Evolutionary conservation across 2,329 filamentous ascomycete genomes (phyloP), one percentile per base, ranked within the genome.

Genomic region (Chaetomium olivaceum): DNA sequence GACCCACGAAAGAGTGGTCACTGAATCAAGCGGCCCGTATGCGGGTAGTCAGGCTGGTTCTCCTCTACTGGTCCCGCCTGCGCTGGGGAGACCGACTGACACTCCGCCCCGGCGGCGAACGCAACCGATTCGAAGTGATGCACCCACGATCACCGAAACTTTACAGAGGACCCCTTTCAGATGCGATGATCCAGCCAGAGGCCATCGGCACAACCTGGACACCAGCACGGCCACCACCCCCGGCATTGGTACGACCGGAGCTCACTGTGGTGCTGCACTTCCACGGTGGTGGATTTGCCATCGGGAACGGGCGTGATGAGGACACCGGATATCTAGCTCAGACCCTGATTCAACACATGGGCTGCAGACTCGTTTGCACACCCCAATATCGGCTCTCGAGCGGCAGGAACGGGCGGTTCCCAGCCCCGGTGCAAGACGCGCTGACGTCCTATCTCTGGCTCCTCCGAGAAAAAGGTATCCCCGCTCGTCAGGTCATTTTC

Each of bases 341-440:
- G 55, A 71, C 69, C 6, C 65, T 76, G 16, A 39, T 73, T 6
- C 48, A 63, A 5, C 71, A 73, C 48, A 70, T 70, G 58, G 72
- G 71, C 23, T 72, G 62, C 46, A 67, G 63, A 9, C 62, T 71
- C 43, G 71, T 76, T 46, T 75, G 72, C 64, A 70, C 71, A 36
- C 75, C 75, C 14, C 74, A 76, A 60, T 77, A 77, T 63, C 72
- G 74, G n/a, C 73, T 76, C 1, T 71, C 74, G 46, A 72, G 67
- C 56, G 29, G 57, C 51, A 61, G 63, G 19, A 58, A 62, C 29
- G 70, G 71, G 1, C 69, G 68, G 16, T 77, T 76, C 62, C 75
- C 75, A 9, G 74, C 75, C 2, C 69, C 73, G 3, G 52, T 77
- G 3, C 75, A 76, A 60, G 75, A 76, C 57, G 73, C 72, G 21